These are phyloP conservation scores for Cajanus cajan DNA, from an alignment of 306 rosid species.

Conservation along the genomic window DNA sequence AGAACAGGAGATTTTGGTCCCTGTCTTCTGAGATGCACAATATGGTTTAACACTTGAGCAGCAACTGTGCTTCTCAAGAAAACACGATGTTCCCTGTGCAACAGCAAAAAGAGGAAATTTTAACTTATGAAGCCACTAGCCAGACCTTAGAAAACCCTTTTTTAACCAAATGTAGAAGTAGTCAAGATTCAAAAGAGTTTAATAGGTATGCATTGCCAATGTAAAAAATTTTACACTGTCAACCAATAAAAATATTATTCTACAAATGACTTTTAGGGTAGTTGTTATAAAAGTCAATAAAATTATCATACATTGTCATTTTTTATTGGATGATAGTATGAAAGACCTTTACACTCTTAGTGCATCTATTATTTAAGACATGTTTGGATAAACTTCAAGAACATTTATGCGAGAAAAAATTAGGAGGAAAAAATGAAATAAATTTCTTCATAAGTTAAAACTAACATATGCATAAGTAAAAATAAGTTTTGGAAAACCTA, in stretches of 20 bases:
- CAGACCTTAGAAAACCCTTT: background rate
- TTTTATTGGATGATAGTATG: background rate
- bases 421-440: too few relatives aligned
- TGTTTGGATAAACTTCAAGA: too few relatives aligned
- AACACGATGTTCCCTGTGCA: conserved; percentile 33
- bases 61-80: conserved; percentile 28
- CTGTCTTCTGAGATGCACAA: conserved; percentile 33
- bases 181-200: background rate
- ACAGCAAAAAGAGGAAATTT: background rate
- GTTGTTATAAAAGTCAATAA: background rate
- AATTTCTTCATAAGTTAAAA: too few relatives aligned
- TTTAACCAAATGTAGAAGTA: background rate
- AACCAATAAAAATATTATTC: background rate
- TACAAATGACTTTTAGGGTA: background rate
- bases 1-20: conserved; percentile 43
- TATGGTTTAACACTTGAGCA: conserved; percentile 36
- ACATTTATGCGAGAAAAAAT: too few relatives aligned
- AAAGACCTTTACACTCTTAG: background rate
- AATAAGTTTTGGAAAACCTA: too few relatives aligned
- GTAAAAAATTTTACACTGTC: background rate
- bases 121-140: background rate
- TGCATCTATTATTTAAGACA: background rate
- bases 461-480: too few relatives aligned
- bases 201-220: background rate
- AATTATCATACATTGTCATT: background rate